Base-by-base conservation (phyloP, 2,329 filamentous ascomycete genomes). In the Tolypocladium amazonense region DNA sequence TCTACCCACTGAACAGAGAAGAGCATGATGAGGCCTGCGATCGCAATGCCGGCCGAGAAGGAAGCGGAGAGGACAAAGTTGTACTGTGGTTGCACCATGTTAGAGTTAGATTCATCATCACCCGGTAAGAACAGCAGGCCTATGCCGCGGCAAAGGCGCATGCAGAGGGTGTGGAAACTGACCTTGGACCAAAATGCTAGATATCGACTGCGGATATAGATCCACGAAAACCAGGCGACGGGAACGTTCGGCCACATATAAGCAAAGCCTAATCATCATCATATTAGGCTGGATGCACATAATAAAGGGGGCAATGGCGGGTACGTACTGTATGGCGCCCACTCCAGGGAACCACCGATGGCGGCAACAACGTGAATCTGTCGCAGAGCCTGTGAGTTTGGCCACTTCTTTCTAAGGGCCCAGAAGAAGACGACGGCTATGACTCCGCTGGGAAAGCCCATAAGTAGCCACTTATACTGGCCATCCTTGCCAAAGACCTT, bases 131-230 rank as follows among this genome's bases (percentile, higher is more conserved):
- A 33, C 25, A 35, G 27, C 30, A 14, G 30, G 18, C 33, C 8
- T 6, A n/a, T 18, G 47, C 27, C n/a, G 25, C 3, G 9, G 45
- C 5, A 14, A 75, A 1, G 77, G 72, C 0, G 77, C n/a, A n/a
- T 76, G 1, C 77, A 78, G 2, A 79, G 69, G 23, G 80, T 76
- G 59, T 4, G 20, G 15, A 77, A 81, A 66, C 79, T 73, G 65
- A 74, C 73, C 72, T 80, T 80, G 60, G 76, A 74, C 79, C 80
- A 82, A 63, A 81, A 76, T 3, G 68, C 73, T 33, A 79, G 71
- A 64, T 75, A 77, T 14, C 77, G 72, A 27, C 67, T 67, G 64
- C 75, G 77, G 61, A 79, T 65, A 64, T 75, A 81, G 33, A 80
- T 69, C 77, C 79, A 81, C 5, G 77, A 79, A 39, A 77, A 62